phyloP scores from a whole-genome alignment of 1,139 yeast genomes.

The Pichia sp. region DNA sequence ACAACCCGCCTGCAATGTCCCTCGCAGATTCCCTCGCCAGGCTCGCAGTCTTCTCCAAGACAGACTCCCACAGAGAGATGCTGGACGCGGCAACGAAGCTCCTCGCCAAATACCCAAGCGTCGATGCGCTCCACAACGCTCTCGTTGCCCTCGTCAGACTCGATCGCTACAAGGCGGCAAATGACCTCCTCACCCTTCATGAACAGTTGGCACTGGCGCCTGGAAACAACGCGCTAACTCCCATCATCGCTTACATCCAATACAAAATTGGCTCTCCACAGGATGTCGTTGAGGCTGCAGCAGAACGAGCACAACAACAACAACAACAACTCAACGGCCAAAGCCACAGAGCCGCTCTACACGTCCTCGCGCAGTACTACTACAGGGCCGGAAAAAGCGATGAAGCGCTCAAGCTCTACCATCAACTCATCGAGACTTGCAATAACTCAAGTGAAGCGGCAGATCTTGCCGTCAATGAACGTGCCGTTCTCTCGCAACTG shows the following conservation, averaged over 20 bases:
- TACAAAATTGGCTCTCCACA: constrained; percentile 53
- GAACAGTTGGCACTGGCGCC: too few relatives aligned
- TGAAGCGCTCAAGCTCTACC: constrained; percentile 51
- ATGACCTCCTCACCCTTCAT: too few relatives aligned
- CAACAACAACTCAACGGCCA: too few relatives aligned
- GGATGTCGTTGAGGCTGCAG: not conserved
- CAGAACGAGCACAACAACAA: not conserved
- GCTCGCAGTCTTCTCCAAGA: too few relatives aligned
- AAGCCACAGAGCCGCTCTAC: too few relatives aligned
- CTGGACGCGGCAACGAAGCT: too few relatives aligned
- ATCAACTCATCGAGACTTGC: constrained; percentile 34
- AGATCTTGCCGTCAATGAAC: constrained; percentile 64
- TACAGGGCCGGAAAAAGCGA: constrained; percentile 58
- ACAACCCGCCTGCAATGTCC: too few relatives aligned
- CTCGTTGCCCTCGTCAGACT: constrained; percentile 65
- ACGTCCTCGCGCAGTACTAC: constrained; percentile 76
- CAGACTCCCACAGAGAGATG: too few relatives aligned
- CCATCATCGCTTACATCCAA: constrained; percentile 66
- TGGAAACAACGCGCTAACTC: too few relatives aligned
- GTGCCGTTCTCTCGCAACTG: constrained; percentile 57
- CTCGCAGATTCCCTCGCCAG: too few relatives aligned
- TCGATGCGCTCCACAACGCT: too few relatives aligned
- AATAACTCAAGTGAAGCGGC: constrained; percentile 28
- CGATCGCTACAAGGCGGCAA: constrained; percentile 64
- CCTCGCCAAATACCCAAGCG: too few relatives aligned